Base-by-base conservation (phyloP, 148 eudicot genomes). In the Silene uniflora region DNA sequence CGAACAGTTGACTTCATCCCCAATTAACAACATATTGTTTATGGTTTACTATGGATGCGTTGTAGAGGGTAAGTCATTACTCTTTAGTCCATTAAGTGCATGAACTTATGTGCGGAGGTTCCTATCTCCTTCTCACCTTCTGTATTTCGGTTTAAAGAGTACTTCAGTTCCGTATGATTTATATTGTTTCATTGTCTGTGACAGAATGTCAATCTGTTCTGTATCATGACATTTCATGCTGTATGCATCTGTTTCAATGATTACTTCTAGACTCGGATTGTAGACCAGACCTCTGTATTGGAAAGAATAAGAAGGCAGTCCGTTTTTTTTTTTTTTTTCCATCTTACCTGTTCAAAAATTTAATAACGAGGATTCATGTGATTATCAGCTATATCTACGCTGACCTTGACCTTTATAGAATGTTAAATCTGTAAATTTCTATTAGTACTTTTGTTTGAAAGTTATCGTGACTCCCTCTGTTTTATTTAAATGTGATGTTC, bases 11-110 rank as follows among this genome's bases (percentile, higher is more conserved):
- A 92, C 97, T 4, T 73, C 79, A 44, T 90, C 96, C 27, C 98
- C 98, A 56, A 87, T 85, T 89, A 90, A 92, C 84, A 91, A 95
- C 87, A 17, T 91, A 79, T 74, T 90, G 67, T 95, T 90, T 81
- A 86, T 95, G 96, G 32, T 90, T 64, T 92, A 90, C 80, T 95
- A 86, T 72, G 98, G 93, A 32, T 83, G 87, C 44, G 77, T 90
- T 25, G 69, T 92, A 29, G 97, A 94, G 80, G 89, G 97, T 91
- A 84, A 85, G 89, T 80, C 32, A 16, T 63, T 32, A 62, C 18
- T 67, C 4, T 32, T 32, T 32, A 32, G 6, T 55, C 1, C 1
- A 55, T 32, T 32, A 17, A 21, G 27, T 56, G 27, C 75, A 49
- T 4, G 19, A 52, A 7, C 11, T 68, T 76, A 21, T 24, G 25